A percentile compares a stretch with the other conserved stretches of the same genome.
These are phyloP conservation scores for Macrolepiota dolichaula DNA, from an alignment of 768 basidiomycete species.

Conservation along the genomic window DNA sequence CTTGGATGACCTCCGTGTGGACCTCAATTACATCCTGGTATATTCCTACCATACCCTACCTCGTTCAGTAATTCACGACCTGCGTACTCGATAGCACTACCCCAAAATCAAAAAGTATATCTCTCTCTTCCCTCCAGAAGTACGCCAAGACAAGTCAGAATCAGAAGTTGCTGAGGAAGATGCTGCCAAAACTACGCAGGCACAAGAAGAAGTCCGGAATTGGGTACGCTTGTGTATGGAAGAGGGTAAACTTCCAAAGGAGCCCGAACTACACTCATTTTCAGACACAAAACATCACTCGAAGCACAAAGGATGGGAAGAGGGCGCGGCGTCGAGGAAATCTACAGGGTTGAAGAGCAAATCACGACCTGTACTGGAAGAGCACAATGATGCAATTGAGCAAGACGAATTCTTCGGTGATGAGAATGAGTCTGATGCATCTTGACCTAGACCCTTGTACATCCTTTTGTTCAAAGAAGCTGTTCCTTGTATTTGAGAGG, in stretches of 20 bases:
- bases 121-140: conserved; percentile 79
- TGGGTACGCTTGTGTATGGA: conserved; percentile 63
- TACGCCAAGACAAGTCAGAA: conserved; percentile 34
- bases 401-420: conserved; percentile 40
- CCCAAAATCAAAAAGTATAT: conserved; percentile 87
- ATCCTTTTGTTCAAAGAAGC: too few relatives aligned
- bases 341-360: not conserved
- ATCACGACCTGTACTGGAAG: conserved; percentile 8
- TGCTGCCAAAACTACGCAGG: conserved; percentile 38
- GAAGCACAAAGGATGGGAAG: conserved; percentile 8
- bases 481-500: too few relatives aligned
- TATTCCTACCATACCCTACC: conserved; percentile 5
- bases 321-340: conserved; percentile 5
- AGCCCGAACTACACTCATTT: conserved; percentile 51
- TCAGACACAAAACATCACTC: conserved; percentile 1
- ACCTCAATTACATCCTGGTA: conserved; percentile 89
- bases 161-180: conserved; percentile 22
- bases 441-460: not conserved
- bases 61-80: not conserved
- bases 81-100: conserved; percentile 56
- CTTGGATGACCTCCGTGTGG: conserved; percentile 68
- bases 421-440: conserved; percentile 13
- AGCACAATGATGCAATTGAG: conserved; percentile 17
- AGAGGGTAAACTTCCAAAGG: conserved; percentile 48
- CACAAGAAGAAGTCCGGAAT: conserved; percentile 54